A percentile compares a stretch with the other conserved stretches of the same genome.
These are phyloP conservation scores for Jatropha multifida DNA, from an alignment of 441 rosid species.

Conservation along the genomic window DNA sequence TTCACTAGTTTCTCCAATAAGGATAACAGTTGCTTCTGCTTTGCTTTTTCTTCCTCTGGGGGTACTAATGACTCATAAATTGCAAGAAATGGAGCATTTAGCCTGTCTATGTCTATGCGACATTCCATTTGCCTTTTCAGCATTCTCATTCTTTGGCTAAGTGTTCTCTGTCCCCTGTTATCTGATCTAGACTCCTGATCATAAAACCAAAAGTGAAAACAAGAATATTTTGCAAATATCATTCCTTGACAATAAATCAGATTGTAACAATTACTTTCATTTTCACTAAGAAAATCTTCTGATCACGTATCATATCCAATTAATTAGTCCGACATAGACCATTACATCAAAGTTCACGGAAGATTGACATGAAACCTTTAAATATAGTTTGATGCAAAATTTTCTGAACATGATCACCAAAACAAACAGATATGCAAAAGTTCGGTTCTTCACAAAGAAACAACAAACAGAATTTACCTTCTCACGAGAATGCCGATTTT, in stretches of 20 bases:
- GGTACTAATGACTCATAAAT: constrained; percentile 75
- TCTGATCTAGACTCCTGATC: constrained; percentile 80
- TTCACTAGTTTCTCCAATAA: constrained; percentile 65
- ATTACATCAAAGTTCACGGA: not conserved
- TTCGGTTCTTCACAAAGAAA: not conserved
- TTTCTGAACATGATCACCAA: not conserved
- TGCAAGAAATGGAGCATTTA: constrained; percentile 54
- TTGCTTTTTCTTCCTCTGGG: constrained; percentile 72
- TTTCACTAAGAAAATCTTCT: not conserved
- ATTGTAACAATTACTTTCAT: not conserved
- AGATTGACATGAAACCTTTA: not conserved
- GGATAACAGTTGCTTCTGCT: constrained; percentile 71
- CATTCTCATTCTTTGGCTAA: constrained; percentile 70
- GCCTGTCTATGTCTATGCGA: constrained; percentile 61
- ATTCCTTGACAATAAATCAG: not conserved
- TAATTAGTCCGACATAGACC: not conserved
- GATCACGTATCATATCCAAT: not conserved
- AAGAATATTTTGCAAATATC: not conserved
- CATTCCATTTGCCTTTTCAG: constrained; percentile 48
- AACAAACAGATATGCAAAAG: not conserved
- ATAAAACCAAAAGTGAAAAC: constrained; percentile 24
- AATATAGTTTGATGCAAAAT: not conserved
- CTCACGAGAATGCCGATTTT: constrained; percentile 42
- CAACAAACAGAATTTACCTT: constrained; percentile 36
- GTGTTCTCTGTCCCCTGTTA: constrained; percentile 61